Conservation (phyloP, 1,139 yeast genomes). For the Lodderomyces elongisporus region DNA sequence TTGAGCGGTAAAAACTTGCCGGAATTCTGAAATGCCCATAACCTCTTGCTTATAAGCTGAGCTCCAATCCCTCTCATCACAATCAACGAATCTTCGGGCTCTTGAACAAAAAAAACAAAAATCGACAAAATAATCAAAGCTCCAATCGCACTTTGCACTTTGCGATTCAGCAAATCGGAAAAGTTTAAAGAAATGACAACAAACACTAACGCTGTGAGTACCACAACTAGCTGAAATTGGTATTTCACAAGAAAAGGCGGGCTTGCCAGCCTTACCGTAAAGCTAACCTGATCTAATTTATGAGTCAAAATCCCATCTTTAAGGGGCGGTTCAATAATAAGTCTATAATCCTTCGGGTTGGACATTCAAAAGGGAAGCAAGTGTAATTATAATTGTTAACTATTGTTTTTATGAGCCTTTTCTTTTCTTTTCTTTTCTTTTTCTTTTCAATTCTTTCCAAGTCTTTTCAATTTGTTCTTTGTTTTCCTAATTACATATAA, state of each 20-base stretch:
- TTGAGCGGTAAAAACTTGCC: slow-evolving; percentile 47
- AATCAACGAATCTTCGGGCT: slow-evolving; percentile 28
- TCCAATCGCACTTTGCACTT: neutral
- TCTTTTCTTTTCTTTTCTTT: too few species aligned
- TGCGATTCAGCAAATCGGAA: too few species aligned
- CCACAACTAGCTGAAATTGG: slow-evolving; percentile 2
- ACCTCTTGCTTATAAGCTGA: slow-evolving; percentile 24
- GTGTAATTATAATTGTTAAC: too few species aligned
- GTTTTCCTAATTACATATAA: neutral
- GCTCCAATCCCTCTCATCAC: slow-evolving; percentile 37
- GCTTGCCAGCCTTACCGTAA: slow-evolving; percentile 12
- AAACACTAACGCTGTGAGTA: neutral
- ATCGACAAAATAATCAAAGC: neutral
- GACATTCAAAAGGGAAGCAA: too few species aligned
- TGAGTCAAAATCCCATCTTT: slow-evolving; percentile 2
- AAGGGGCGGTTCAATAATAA: slow-evolving; percentile 25
- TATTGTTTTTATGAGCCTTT: too few species aligned
- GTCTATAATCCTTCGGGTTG: slow-evolving; percentile 26
- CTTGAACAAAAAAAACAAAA: slow-evolving; percentile 16
- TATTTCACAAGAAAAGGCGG: slow-evolving; percentile 4
- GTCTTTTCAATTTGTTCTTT: too few species aligned
- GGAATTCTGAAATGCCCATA: slow-evolving; percentile 25
- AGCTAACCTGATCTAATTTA: slow-evolving; percentile 13
- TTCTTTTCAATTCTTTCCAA: too few species aligned
- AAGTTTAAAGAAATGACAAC: neutral